A percentile compares a stretch with the other conserved stretches of the same genome.
phyloP scores from a whole-genome alignment of 805 yeast genomes.

The Candida xiaguanensis region DNA sequence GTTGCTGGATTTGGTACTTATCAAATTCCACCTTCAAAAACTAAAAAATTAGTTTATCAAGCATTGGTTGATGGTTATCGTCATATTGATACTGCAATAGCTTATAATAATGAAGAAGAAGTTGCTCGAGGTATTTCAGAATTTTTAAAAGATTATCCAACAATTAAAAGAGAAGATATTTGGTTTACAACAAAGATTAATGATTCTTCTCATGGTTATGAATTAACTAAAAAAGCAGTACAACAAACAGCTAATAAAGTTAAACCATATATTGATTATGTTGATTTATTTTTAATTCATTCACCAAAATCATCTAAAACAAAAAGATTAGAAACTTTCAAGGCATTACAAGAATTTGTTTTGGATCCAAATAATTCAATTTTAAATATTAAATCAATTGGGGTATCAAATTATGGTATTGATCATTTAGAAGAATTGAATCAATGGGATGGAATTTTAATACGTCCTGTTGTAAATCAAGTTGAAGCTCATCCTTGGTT shows the following conservation, averaged over 20 bases:
- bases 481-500: conserved; percentile 59
- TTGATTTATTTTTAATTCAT: conserved; percentile 44
- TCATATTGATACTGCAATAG: conserved; percentile 69
- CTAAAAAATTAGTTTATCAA: conserved; percentile 43
- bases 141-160: conserved; percentile 47
- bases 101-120: conserved; percentile 62
- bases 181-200: conserved; percentile 37
- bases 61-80: conserved; percentile 69
- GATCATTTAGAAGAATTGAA: conserved; percentile 59
- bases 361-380: conserved; percentile 31
- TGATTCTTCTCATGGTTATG: conserved; percentile 32
- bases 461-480: conserved; percentile 67
- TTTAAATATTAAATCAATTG: conserved; percentile 62
- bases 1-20: conserved; percentile 56
- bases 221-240: conserved; percentile 27
- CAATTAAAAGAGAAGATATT: conserved; percentile 27
- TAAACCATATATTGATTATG: conserved; percentile 29
- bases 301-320: conserved; percentile 44
- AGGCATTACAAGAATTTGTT: conserved; percentile 72
- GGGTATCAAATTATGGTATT: conserved; percentile 72
- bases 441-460: conserved; percentile 46
- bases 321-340: conserved; percentile 59
- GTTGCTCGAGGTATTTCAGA: conserved; percentile 55
- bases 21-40: conserved; percentile 33
- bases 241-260: conserved; percentile 28